Percentiles rank a stretch among this genome's conserved stretches.
These are phyloP conservation scores for Crepidotus variabilis DNA, from an alignment of 768 basidiomycete species.

Conservation along the genomic window DNA sequence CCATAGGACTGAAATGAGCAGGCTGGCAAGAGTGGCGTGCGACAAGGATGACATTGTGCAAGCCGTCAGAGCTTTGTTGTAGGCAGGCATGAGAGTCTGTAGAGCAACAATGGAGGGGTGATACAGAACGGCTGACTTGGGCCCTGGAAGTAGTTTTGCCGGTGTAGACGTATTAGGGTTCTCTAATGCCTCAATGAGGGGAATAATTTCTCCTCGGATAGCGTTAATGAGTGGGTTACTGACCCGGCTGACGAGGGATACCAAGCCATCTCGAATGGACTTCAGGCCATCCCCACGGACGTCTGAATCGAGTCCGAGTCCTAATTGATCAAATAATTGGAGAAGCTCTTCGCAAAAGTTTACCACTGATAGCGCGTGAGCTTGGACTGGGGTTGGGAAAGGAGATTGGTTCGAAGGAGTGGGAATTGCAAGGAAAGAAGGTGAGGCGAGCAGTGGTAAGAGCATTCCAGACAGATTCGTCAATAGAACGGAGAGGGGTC, in stretches of 20 bases:
- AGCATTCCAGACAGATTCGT: conserved; percentile 67
- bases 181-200: conserved; percentile 64
- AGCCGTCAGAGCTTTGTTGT: conserved; percentile 52
- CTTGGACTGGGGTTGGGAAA: conserved; percentile 60
- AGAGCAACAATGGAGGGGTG: conserved; percentile 64
- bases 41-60: conserved; percentile 51
- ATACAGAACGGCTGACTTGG: conserved; percentile 27
- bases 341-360: conserved; percentile 73
- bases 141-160: conserved; percentile 25
- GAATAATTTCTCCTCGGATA: conserved; percentile 58
- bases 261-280: conserved; percentile 63
- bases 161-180: conserved; percentile 26
- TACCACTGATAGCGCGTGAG: conserved; percentile 66
- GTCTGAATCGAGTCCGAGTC: conserved; percentile 59
- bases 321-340: conserved; percentile 63
- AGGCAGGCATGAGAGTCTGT: conserved; percentile 57
- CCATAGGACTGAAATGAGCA: conserved; percentile 75
- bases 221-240: conserved; percentile 58
- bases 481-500: conserved; percentile 72
- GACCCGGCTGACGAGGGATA: conserved; percentile 64
- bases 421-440: conserved; percentile 51
- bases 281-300: conserved; percentile 66
- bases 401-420: conserved; percentile 48
- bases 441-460: conserved; percentile 61
- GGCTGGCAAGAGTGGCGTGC: conserved; percentile 61